A percentile compares a stretch with the other conserved stretches of the same genome.
Evolutionary conservation across 169 alveolate genomes (phyloP).

Genomic region (Cryptosporidium tyzzeri): DNA sequence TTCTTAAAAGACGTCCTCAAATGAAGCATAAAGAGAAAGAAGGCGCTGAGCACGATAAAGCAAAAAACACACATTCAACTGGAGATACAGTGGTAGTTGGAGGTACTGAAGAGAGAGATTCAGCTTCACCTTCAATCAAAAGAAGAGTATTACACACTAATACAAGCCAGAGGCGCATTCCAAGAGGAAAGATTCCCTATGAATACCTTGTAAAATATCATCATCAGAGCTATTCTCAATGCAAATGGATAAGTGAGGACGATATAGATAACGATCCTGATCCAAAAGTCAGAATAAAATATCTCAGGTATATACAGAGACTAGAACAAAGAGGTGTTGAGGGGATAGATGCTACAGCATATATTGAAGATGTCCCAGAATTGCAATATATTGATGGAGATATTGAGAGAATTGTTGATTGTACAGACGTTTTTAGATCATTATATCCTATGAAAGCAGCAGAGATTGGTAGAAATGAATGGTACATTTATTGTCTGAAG

Average conservation of each 20-base stretch:
- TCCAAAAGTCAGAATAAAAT: conserved; percentile 66
- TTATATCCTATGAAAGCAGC: conserved; percentile 77
- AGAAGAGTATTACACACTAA: neutral
- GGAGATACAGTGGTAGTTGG: neutral
- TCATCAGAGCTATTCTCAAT: conserved; percentile 71
- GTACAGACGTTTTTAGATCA: conserved; percentile 76
- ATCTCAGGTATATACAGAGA: conserved; percentile 60
- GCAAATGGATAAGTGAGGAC: conserved; percentile 74
- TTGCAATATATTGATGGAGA: conserved; percentile 74
- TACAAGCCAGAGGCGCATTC: conserved; percentile 51
- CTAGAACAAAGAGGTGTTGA: conserved; percentile 63
- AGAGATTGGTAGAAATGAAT: conserved; percentile 75
- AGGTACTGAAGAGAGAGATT: neutral
- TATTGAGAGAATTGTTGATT: conserved; percentile 76
- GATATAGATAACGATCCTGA: conserved; percentile 73
- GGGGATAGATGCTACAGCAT: conserved; percentile 64
- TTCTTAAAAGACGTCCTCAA: conserved; percentile 70
- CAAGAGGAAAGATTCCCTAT: conserved; percentile 72
- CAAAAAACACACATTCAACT: neutral
- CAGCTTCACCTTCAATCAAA: neutral
- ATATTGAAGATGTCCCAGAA: conserved; percentile 73
- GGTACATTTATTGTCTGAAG: conserved; percentile 76
- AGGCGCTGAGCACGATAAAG: conserved; percentile 1
- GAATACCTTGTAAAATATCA: conserved; percentile 68
- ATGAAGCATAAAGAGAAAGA: conserved; percentile 47